Evolutionary conservation across 1,284 basidiomycete genomes (phyloP), one percentile per base, ranked within the genome.

Genomic region (Boletus calvinii): DNA sequence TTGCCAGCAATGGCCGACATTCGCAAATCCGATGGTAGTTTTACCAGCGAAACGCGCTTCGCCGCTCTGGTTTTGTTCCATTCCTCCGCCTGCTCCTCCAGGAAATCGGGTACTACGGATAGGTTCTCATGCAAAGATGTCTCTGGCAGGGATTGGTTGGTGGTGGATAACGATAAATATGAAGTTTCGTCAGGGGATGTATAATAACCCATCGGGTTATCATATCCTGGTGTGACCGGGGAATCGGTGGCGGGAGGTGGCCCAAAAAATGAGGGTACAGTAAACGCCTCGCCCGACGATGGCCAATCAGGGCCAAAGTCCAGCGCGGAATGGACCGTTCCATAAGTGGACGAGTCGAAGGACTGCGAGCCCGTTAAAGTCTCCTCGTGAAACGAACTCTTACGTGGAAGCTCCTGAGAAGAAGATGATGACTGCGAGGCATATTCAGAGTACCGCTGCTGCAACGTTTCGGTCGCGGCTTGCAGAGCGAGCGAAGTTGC

Each of bases 1-100:
- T 52, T 71, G 42, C 57, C 47, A 47, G 59, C 22, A 22, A 67
- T 54, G 31, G 50, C 47, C 10, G 72, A 70, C 49, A 79, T 63
- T 42, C 71, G 72, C 53, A 88, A 72, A 59, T 79, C 75, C 7
- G 85, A 80, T 30, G 87, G 87, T 38, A 89, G 66, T 55, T 79
- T 78, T 43, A 92, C 85, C 46, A 94, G 74, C 17, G 89, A 92
- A 15, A 93, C 92, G 13, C 90, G 84, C 58, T 89, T 87, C 13
- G 89, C 90, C 37, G 86, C 87, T 36, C 86, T 83, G 1, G 91
- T 93, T 68, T 84, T 84, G 66, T 89, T 77, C 91, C 91, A 94
- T 54, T 88, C 84, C 68, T 92, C 90, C 17, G 90, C 89, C 67
- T 83, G 76, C 64, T 89, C 86, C 52, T 80, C 77, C 17, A 67